Conservation (phyloP, 2,329 filamentous ascomycete genomes). For the Aspergillus intermedius region DNA sequence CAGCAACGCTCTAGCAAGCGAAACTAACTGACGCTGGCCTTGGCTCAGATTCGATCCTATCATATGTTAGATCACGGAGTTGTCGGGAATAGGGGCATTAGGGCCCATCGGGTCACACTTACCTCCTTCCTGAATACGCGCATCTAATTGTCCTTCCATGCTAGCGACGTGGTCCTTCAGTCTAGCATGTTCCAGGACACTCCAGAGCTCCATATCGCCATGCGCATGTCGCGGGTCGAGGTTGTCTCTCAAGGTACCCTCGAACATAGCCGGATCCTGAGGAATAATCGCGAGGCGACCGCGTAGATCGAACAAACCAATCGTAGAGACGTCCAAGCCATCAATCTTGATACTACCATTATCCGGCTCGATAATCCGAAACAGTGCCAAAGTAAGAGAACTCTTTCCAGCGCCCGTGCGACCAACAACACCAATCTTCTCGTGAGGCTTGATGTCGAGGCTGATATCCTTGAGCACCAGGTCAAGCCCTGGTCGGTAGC, state of each 20-base stretch:
- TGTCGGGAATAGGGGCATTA: neutral
- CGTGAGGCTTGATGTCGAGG: constrained; percentile 86
- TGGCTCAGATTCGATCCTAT: constrained; percentile 88
- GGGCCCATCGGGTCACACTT: constrained; percentile 39
- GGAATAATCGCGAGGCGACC: constrained; percentile 92
- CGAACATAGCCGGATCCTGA: constrained; percentile 93
- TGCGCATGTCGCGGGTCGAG: constrained; percentile 90
- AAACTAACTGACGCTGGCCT: constrained; percentile 90
- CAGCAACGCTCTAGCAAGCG: constrained; percentile 84
- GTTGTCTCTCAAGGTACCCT: constrained; percentile 89
- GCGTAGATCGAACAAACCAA: constrained; percentile 82
- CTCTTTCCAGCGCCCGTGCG: constrained; percentile 95
- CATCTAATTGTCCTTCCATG: constrained; percentile 87
- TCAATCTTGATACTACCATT: constrained; percentile 81
- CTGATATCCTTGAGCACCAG: constrained; percentile 89
- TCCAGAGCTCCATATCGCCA: constrained; percentile 96
- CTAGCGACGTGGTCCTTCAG: constrained; percentile 80
- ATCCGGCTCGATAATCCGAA: constrained; percentile 87
- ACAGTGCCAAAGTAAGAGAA: constrained; percentile 83
- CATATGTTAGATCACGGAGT: constrained; percentile 9
- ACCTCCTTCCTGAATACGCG: constrained; percentile 90
- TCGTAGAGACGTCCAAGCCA: constrained; percentile 77
- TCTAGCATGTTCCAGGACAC: constrained; percentile 89
- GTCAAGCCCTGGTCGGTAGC: constrained; percentile 84
- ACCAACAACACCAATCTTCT: constrained; percentile 97